phyloP scores from a whole-genome alignment of 2,329 filamentous ascomycete genomes.

The Colletotrichum paranaense region DNA sequence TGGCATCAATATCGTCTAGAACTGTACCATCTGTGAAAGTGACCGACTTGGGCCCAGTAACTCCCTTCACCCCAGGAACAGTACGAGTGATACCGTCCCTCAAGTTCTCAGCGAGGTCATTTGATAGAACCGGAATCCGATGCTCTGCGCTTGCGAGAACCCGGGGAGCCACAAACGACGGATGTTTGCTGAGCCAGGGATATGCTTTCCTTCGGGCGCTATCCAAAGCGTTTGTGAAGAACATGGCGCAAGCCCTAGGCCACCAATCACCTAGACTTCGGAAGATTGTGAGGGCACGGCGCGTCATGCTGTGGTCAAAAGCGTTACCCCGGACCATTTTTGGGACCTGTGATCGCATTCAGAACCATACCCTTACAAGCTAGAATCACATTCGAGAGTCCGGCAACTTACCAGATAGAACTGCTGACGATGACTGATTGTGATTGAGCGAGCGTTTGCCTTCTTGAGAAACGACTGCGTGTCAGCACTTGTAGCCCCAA shows the following conservation, averaged over 20 bases:
- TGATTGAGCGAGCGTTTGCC: conserved; percentile 31
- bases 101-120: conserved; percentile 43
- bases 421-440: conserved; percentile 26
- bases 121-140: conserved; percentile 43
- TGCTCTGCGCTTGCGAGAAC: conserved; percentile 34
- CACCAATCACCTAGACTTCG: conserved; percentile 16
- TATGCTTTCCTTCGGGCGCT: conserved; percentile 18
- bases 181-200: conserved; percentile 25
- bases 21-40: conserved; percentile 43
- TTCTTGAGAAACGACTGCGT: conserved; percentile 44
- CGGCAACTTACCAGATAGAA: conserved; percentile 17
- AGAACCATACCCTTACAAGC: neutral
- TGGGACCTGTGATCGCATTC: conserved; percentile 1
- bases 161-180: conserved; percentile 15
- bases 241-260: neutral
- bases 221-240: conserved; percentile 2
- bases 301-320: conserved; percentile 27
- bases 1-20: conserved; percentile 46
- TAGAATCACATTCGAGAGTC: neutral
- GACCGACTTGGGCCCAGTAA: conserved; percentile 44
- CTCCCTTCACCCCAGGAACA: conserved; percentile 42
- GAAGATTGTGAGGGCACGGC: neutral
- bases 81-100: conserved; percentile 41
- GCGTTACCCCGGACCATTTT: conserved; percentile 19
- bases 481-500: conserved; percentile 81